Evolutionary conservation across 352 stramenopile species (phyloP).

Genomic region (Globisporangium sylvaticum): DNA sequence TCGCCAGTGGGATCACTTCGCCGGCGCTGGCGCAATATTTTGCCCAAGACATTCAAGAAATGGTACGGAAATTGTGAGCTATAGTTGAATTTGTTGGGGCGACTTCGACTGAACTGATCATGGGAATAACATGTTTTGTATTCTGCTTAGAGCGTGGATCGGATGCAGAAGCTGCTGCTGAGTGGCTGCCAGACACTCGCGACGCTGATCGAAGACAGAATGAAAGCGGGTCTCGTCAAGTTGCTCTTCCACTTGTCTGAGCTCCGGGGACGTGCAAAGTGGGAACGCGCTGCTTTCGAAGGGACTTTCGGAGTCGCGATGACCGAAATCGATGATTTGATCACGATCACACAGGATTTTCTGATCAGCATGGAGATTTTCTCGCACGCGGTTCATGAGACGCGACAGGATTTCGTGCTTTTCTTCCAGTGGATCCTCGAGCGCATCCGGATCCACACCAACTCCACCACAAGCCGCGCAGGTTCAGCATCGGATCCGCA

Average conservation of each 20-base stretch:
- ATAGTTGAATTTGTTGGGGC: neutral
- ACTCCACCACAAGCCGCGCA: conserved; percentile 14
- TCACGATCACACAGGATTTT: conserved; percentile 27
- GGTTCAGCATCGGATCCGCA: neutral
- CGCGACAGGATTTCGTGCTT: conserved; percentile 51
- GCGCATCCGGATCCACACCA: conserved; percentile 60
- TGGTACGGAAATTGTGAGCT: conserved; percentile 29
- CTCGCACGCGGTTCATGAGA: conserved; percentile 42
- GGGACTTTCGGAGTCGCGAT: conserved; percentile 36
- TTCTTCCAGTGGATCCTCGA: conserved; percentile 66
- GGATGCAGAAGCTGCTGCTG: conserved; percentile 51
- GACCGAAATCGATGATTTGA: conserved; percentile 30
- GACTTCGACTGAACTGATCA: too few relatives aligned
- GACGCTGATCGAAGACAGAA: conserved; percentile 24
- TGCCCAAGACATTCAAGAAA: conserved; percentile 79
- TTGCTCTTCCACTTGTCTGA: conserved; percentile 50
- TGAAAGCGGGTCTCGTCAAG: conserved; percentile 36
- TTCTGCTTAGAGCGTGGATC: conserved; percentile 40
- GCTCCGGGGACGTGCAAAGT: conserved; percentile 47
- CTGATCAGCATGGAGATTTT: conserved; percentile 46
- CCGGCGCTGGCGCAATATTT: conserved; percentile 75
- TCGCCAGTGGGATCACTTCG: conserved; percentile 53
- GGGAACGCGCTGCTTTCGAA: conserved; percentile 30
- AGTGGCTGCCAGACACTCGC: conserved; percentile 38
- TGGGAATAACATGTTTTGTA: neutral